Evolutionary conservation across 306 rosid species (phyloP).

Genomic region (Vigna trinervia): DNA sequence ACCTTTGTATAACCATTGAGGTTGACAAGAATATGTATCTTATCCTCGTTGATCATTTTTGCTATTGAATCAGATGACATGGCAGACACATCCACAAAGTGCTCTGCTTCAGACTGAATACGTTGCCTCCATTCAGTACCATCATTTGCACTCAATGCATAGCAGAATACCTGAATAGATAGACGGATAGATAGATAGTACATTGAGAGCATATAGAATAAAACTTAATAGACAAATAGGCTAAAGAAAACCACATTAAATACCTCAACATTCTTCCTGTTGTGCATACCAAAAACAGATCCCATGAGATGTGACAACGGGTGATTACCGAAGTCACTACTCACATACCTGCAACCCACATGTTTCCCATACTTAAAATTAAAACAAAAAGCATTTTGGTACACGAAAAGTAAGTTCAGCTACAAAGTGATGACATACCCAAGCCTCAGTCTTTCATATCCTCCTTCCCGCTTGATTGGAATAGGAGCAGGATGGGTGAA

Average conservation of each 20-base stretch:
- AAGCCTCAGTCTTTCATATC: slow-evolving; percentile 73
- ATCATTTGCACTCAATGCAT: slow-evolving; percentile 95
- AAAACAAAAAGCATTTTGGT: neutral
- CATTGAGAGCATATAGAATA: slow-evolving; percentile 5
- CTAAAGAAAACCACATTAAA: slow-evolving; percentile 30
- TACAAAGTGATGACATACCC: slow-evolving; percentile 65
- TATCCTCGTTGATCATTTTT: slow-evolving; percentile 82
- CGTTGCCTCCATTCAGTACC: slow-evolving; percentile 97
- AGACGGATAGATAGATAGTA: neutral
- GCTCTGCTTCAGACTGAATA: slow-evolving; percentile 90
- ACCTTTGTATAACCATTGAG: slow-evolving; percentile 99
- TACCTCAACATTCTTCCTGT: slow-evolving; percentile 85
- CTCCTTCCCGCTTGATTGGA: slow-evolving; percentile 72
- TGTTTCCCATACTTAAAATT: neutral
- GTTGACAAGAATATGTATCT: slow-evolving; percentile 88
- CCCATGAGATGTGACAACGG: slow-evolving; percentile 94
- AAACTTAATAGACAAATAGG: neutral
- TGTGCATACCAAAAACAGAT: slow-evolving; percentile 96
- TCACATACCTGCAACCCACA: slow-evolving; percentile 54
- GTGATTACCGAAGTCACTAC: slow-evolving; percentile 62
- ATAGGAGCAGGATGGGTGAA: slow-evolving; percentile 78
- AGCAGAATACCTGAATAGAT: slow-evolving; percentile 78
- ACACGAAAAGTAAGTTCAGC: slow-evolving; percentile 41
- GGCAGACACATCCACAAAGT: slow-evolving; percentile 88
- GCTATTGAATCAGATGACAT: slow-evolving; percentile 92